Base-by-base conservation (phyloP, 2,329 filamentous ascomycete genomes). In the Scedosporium minutisporum region DNA sequence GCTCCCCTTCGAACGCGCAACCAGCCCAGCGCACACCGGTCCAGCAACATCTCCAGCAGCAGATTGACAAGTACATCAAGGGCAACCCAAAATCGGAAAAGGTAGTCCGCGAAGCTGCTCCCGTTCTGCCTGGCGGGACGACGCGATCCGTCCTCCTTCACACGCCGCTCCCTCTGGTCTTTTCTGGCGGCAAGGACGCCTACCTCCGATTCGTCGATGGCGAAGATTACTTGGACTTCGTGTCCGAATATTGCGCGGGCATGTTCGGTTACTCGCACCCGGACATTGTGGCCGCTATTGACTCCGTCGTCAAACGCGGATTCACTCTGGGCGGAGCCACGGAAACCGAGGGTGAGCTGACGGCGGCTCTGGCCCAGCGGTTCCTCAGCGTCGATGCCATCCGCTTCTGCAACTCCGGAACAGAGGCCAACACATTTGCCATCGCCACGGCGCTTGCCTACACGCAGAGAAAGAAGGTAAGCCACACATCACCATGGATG, bases 261-360 rank as follows among this genome's bases (percentile, higher is more conserved):
- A 76, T 90, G 12, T 88, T 83, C 68, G 87, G 87, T 0, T 87
- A 90, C 72, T 86, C 82, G 1, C 77, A 88, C 61, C 79, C 82
- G 0, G 66, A 74, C 2, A 82, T 90, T 62, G 69, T 76, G 3
- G 67, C 73, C 0, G 77, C 85, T 0, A 73, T 89, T 25, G 63
- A 71, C 10, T 66, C 74, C 5, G 75, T 79, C 1, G 68, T 85
- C 3, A 68, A 76, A 2, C 70, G 73, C 5, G 85, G 86, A 3
- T 71, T 86, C 65, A 85, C 78, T 64, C 75, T 85, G 16, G 83
- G 27, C 27, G 27, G 27, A 29, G 27, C 27, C 27, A 29, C 27
- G 27, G 27, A 29, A 29, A 29, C 27, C 27, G 27, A 29, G 27
- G 27, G 86, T 4, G 66, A 75, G 16, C 74, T 84, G 23, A 86